These are phyloP conservation scores for Pseudohalonectria lignicola DNA, from an alignment of 2,329 filamentous ascomycete species.

Conservation along the genomic window DNA sequence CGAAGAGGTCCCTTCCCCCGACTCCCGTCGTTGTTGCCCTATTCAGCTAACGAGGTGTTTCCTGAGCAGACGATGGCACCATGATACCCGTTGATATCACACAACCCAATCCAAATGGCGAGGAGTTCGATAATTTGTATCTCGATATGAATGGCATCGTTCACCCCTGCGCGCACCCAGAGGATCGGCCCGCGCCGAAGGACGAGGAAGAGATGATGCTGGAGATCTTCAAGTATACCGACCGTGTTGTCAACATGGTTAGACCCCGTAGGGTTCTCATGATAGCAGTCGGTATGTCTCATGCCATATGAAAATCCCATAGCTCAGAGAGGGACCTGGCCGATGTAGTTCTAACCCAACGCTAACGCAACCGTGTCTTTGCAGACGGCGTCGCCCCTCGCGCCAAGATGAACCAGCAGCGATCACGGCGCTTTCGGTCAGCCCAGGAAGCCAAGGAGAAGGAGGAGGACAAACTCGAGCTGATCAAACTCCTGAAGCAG, in stretches of 20 bases:
- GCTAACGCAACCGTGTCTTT: no score
- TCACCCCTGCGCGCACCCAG: constrained; percentile 95
- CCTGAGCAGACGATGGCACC: constrained; percentile 67
- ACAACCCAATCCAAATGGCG: constrained; percentile 84
- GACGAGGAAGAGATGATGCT: constrained; percentile 99
- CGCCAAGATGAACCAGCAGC: constrained; percentile 99
- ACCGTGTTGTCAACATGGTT: constrained; percentile 97
- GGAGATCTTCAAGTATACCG: constrained; percentile 97
- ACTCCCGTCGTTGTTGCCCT: no score
- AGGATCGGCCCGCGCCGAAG: constrained; percentile 80
- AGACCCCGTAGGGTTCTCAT: constrained; percentile 90
- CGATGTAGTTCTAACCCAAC: no score
- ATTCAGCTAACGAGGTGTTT: no score
- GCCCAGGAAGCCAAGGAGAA: constrained; percentile 93
- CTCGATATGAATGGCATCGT: constrained; percentile 99
- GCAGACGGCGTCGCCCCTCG: constrained; percentile 90
- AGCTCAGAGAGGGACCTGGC: no score
- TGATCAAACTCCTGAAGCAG: constrained; percentile 72
- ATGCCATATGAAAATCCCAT: no score
- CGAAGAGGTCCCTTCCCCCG: no score
- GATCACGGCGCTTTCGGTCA: constrained; percentile 86
- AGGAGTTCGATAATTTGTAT: constrained; percentile 96
- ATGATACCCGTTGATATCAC: constrained; percentile 78
- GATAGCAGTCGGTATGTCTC: constrained; percentile 81
- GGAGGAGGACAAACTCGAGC: constrained; percentile 79